Evolutionary conservation across 495 filamentous ascomycete genomes (phyloP).

Genomic region (Penicillium simplicissimum): DNA sequence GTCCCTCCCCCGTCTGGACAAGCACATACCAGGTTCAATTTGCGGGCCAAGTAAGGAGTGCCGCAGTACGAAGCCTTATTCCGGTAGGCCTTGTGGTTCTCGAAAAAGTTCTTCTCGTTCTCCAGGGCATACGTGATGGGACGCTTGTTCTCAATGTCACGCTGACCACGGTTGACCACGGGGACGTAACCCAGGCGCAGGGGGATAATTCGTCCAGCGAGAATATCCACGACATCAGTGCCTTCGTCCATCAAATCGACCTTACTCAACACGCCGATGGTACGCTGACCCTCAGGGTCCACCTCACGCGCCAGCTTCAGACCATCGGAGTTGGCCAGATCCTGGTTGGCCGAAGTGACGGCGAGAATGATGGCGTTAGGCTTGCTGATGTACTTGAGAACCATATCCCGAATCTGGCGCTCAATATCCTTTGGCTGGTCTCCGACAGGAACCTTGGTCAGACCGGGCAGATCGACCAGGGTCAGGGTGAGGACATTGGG

Average conservation of each 20-base stretch:
- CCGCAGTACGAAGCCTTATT: slow-evolving; percentile 99
- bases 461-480: slow-evolving; percentile 92
- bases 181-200: slow-evolving; percentile 95
- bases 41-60: slow-evolving; percentile 93
- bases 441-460: slow-evolving; percentile 97
- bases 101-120: slow-evolving; percentile 95
- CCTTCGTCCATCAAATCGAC: slow-evolving; percentile 99
- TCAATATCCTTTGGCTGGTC: slow-evolving; percentile 99
- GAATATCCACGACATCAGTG: slow-evolving; percentile 98
- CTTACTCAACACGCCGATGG: slow-evolving; percentile 98
- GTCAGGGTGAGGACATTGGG: slow-evolving; percentile 98
- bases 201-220: slow-evolving; percentile 96
- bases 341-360: slow-evolving; percentile 93
- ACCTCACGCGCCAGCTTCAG: slow-evolving; percentile 96
- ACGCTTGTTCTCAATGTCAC: slow-evolving; percentile 97
- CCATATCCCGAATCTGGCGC: slow-evolving; percentile 96
- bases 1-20: neutral
- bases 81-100: slow-evolving; percentile 96
- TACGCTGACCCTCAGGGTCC: slow-evolving; percentile 96
- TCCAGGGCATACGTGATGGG: slow-evolving; percentile 91
- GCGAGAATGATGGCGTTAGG: slow-evolving; percentile 97
- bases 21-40: slow-evolving; percentile 78
- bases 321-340: slow-evolving; percentile 98
- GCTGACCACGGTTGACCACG: slow-evolving; percentile 97
- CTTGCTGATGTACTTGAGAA: slow-evolving; percentile 97